Evolutionary conservation across 805 yeast genomes (phyloP).

Genomic region (Wickerhamiella siamensis): DNA sequence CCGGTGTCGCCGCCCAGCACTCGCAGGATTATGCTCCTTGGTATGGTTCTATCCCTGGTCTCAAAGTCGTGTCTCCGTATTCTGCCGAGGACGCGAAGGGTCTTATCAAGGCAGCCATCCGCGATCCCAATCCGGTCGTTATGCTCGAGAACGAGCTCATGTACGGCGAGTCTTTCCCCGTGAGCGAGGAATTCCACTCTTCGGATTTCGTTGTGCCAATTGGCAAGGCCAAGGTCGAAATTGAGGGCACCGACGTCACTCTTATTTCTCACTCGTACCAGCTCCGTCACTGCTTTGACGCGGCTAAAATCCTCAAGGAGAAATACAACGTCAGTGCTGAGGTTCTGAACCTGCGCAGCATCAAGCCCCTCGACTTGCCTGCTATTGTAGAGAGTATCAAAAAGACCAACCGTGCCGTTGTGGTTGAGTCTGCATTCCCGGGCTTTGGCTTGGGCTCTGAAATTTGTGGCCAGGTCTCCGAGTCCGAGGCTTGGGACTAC

Average conservation of each 20-base stretch:
- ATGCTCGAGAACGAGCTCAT: slow-evolving; percentile 91
- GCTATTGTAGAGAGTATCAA: slow-evolving; percentile 76
- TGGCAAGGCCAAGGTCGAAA: slow-evolving; percentile 91
- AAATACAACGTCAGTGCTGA: slow-evolving; percentile 82
- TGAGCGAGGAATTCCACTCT: slow-evolving; percentile 76
- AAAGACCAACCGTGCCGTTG: slow-evolving; percentile 91
- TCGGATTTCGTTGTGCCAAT: slow-evolving; percentile 86
- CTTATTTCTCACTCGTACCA: slow-evolving; percentile 87
- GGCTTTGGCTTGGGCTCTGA: slow-evolving; percentile 98
- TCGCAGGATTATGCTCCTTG: slow-evolving; percentile 96
- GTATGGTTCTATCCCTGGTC: slow-evolving; percentile 97
- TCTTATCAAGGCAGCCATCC: slow-evolving; percentile 84
- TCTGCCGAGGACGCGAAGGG: slow-evolving; percentile 95
- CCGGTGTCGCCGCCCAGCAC: slow-evolving; percentile 99
- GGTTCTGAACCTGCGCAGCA: slow-evolving; percentile 88
- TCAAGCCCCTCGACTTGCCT: slow-evolving; percentile 89
- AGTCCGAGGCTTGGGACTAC: slow-evolving; percentile 94
- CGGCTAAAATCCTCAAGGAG: slow-evolving; percentile 76
- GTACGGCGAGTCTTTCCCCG: slow-evolving; percentile 82
- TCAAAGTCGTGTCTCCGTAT: slow-evolving; percentile 91
- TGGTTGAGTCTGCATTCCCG: slow-evolving; percentile 97
- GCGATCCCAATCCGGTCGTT: slow-evolving; percentile 97
- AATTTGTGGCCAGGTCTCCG: slow-evolving; percentile 95
- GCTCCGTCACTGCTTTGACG: slow-evolving; percentile 70
- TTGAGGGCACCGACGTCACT: slow-evolving; percentile 81